Percentiles rank a stretch among this genome's conserved stretches.
These are phyloP conservation scores for Leucocoprinus birnbaumii DNA, from an alignment of 768 basidiomycete species.

Conservation along the genomic window DNA sequence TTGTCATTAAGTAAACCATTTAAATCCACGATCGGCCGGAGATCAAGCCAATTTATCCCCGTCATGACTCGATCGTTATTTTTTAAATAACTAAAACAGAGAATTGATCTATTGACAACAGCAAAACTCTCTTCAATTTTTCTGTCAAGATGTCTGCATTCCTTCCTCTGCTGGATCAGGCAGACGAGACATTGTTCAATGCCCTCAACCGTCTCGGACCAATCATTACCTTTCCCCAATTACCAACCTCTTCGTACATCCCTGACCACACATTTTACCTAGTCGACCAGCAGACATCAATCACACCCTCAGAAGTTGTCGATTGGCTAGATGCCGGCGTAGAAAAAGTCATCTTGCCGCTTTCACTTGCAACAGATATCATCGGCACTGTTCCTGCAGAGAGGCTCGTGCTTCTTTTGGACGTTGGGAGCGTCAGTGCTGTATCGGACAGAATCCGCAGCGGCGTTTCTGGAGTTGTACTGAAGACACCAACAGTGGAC, in stretches of 20 bases:
- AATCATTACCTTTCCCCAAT: constrained; percentile 49
- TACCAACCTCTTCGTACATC: constrained; percentile 26
- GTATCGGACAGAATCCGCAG: constrained; percentile 73
- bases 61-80: constrained; percentile 7
- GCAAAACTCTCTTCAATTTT: not conserved
- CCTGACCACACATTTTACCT: constrained; percentile 42
- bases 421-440: constrained; percentile 68
- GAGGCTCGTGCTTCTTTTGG: constrained; percentile 74
- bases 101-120: too few relatives aligned
- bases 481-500: constrained; percentile 73
- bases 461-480: constrained; percentile 74
- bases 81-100: too few relatives aligned
- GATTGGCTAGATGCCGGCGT: constrained; percentile 76
- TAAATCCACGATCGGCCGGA: too few relatives aligned
- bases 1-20: too few relatives aligned
- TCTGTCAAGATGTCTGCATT: constrained; percentile 44
- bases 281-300: constrained; percentile 47
- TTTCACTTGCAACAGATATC: constrained; percentile 62
- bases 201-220: constrained; percentile 78
- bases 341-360: constrained; percentile 75
- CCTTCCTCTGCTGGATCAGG: constrained; percentile 56
- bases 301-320: constrained; percentile 53
- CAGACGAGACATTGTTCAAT: constrained; percentile 45
- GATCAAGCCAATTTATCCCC: too few relatives aligned
- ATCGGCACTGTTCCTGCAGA: constrained; percentile 67